Evolutionary conservation across 2,329 filamentous ascomycete species (phyloP).

Genomic region (Trichoderma lentiforme): DNA sequence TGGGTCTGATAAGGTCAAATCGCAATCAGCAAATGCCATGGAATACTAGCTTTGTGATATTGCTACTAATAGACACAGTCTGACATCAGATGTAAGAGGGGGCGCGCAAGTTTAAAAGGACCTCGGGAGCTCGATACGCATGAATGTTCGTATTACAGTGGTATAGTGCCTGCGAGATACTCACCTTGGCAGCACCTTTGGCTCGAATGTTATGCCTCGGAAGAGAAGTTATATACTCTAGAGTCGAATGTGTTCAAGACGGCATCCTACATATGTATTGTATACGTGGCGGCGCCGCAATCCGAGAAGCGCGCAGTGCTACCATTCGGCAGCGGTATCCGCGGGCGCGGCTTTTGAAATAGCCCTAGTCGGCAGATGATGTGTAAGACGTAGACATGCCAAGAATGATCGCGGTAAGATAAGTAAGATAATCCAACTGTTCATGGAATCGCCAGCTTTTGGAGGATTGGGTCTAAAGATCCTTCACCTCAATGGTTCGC

Average conservation of each 20-base stretch:
- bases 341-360: background rate
- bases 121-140: background rate
- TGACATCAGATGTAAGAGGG: background rate
- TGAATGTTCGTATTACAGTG: background rate
- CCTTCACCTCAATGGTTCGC: background rate
- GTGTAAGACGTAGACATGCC: background rate
- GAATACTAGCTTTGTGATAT: background rate
- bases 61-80: too few species aligned
- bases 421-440: background rate
- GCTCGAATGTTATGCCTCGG: background rate
- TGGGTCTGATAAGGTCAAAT: background rate
- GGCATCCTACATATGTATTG: background rate
- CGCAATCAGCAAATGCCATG: background rate
- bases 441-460: background rate
- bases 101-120: background rate
- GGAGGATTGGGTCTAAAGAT: background rate
- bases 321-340: background rate
- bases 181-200: background rate
- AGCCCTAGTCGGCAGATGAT: background rate
- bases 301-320: background rate
- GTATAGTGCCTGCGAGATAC: background rate
- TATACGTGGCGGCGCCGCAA: background rate
- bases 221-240: background rate
- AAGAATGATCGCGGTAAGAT: background rate
- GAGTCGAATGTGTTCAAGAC: background rate